Conservation (phyloP, 768 basidiomycete genomes). For the Boletus rubescentipes region DNA sequence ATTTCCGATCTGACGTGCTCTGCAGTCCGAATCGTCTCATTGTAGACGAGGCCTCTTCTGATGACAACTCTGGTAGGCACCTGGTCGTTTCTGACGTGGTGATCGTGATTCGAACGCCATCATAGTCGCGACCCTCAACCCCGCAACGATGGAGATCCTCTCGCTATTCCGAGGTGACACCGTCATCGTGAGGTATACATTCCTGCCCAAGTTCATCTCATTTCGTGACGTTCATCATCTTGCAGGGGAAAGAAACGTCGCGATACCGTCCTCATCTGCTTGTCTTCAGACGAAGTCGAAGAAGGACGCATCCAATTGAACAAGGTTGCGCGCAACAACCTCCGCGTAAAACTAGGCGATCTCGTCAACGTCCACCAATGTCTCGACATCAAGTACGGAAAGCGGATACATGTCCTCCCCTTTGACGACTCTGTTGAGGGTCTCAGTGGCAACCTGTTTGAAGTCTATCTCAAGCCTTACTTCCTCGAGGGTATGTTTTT, state of each 20-base stretch:
- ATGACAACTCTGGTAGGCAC: slow-evolving; percentile 89
- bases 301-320: slow-evolving; percentile 98
- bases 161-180: slow-evolving; percentile 97
- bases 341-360: slow-evolving; percentile 96
- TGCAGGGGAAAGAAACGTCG: slow-evolving; percentile 93
- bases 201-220: neutral
- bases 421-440: slow-evolving; percentile 99
- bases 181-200: slow-evolving; percentile 81
- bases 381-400: slow-evolving; percentile 98
- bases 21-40: slow-evolving; percentile 93
- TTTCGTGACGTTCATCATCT: slow-evolving; percentile 1
- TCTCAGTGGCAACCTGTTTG: slow-evolving; percentile 96
- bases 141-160: slow-evolving; percentile 93
- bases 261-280: slow-evolving; percentile 95
- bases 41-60: slow-evolving; percentile 89
- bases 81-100: neutral
- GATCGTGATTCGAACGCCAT: slow-evolving; percentile 15
- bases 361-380: slow-evolving; percentile 95
- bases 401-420: slow-evolving; percentile 93
- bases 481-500: slow-evolving; percentile 82
- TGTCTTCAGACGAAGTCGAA: slow-evolving; percentile 94
- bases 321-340: slow-evolving; percentile 99
- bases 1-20: slow-evolving; percentile 16
- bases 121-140: slow-evolving; percentile 89
- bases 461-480: slow-evolving; percentile 98